Evolutionary conservation across 495 filamentous ascomycete genomes (phyloP), one percentile per base, ranked within the genome.

Genomic region (Xylaria flabelliformis): DNA sequence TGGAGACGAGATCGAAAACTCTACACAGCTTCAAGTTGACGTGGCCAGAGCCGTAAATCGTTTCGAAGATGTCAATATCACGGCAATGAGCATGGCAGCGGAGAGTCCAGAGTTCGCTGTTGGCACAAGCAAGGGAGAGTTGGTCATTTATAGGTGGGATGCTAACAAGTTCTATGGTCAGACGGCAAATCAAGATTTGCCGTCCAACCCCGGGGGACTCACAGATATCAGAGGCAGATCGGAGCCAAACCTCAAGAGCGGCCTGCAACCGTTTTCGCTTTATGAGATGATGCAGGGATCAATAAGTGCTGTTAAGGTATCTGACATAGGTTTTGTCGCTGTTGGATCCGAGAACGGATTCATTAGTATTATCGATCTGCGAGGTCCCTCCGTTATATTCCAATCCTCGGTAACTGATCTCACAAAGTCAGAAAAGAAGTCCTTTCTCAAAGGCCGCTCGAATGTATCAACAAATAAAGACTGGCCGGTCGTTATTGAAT

Each of bases 1-100:
- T 74, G 91, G 88, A 7, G 96, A 98, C 78, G 94, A 98, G 77
- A 90, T 99, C 67, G 96, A 98, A 81, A 98, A 98, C 76, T 85
- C 88, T 34, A 85, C 85, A 15, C 87, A 93, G 44, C 83, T 98
- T 56, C 94, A 98, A 82, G 89, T 97, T 2, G 95, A 99, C 79
- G 81, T 97, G 34, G 89, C 90, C 13, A 88, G 94, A 71, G 94
- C 95, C n/a, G 84, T 98, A 7, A 91, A 91, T 48, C 87, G 94
- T 34, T 89, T 87, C n/a, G 85, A 92, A n/a, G 90, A 92, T 55
- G 85, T 97, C 9, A 90, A 92, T 56, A 88, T 97, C 17, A 91
- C 89, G 6, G 84, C 88, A 12, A 90, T 94, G 81, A 91, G 90
- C 17, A 87, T 98, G 82, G 87, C 93, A 10, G 87, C 91, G n/a